phyloP scores from a whole-genome alignment of 1,139 yeast species.

The Tardiomyces depauwii region DNA sequence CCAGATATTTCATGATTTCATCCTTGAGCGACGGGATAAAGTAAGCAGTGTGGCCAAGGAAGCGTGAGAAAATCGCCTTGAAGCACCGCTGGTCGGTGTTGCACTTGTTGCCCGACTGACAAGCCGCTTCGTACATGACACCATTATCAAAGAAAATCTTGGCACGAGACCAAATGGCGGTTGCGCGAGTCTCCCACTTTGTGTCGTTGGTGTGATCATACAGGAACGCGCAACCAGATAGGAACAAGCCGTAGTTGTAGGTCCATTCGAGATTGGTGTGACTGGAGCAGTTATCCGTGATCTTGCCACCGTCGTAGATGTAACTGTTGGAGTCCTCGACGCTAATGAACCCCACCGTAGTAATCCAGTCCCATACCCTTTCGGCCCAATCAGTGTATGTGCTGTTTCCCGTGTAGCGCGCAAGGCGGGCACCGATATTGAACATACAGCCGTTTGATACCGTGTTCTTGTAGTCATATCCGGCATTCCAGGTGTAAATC shows the following conservation, averaged over 20 bases:
- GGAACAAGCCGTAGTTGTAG: slow-evolving; percentile 69
- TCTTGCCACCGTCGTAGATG: slow-evolving; percentile 66
- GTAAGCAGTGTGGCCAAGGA: slow-evolving; percentile 60
- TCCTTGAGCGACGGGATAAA: slow-evolving; percentile 53
- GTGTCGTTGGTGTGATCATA: slow-evolving; percentile 60
- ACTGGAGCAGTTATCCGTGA: slow-evolving; percentile 47
- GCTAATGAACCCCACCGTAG: slow-evolving; percentile 43
- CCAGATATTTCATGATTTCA: slow-evolving; percentile 39
- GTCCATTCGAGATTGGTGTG: slow-evolving; percentile 63
- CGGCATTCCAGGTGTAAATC: slow-evolving; percentile 84
- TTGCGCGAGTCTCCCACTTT: slow-evolving; percentile 48
- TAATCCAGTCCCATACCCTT: slow-evolving; percentile 73
- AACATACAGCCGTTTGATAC: slow-evolving; percentile 83
- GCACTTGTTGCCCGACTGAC: slow-evolving; percentile 54
- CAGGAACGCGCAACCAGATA: slow-evolving; percentile 71
- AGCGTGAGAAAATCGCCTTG: slow-evolving; percentile 68
- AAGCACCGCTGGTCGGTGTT: slow-evolving; percentile 83
- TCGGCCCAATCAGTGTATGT: slow-evolving; percentile 71
- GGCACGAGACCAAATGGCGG: slow-evolving; percentile 31
- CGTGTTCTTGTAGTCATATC: slow-evolving; percentile 81
- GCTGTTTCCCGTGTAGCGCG: slow-evolving; percentile 60
- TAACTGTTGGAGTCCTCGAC: slow-evolving; percentile 32
- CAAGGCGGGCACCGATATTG: slow-evolving; percentile 75
- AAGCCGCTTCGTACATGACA: slow-evolving; percentile 68
- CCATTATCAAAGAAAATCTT: slow-evolving; percentile 40